Conservation (phyloP, 2,329 filamentous ascomycete species). For the Fusarium multiceps region DNA sequence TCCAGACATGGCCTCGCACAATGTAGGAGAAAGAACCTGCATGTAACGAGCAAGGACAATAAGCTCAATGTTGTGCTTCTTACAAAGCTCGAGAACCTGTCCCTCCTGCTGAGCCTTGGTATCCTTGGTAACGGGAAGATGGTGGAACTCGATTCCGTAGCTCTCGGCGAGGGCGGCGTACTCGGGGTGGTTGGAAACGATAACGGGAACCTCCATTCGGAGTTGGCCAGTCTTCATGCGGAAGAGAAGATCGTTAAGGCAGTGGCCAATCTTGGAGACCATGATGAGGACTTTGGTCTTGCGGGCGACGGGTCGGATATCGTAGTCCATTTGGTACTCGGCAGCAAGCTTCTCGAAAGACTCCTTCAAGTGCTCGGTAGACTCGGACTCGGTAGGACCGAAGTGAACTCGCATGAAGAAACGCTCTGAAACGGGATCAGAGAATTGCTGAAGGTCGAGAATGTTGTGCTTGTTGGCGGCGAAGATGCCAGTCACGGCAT, state of each 20-base stretch:
- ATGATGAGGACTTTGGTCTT: constrained; percentile 86
- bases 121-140: constrained; percentile 82
- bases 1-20: constrained; percentile 83
- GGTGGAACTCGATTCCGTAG: constrained; percentile 83
- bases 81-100: constrained; percentile 76
- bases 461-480: constrained; percentile 81
- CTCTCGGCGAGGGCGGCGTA: constrained; percentile 74
- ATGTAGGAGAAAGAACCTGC: constrained; percentile 81
- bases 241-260: constrained; percentile 85
- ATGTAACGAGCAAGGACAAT: constrained; percentile 87
- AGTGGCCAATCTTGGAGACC: constrained; percentile 91
- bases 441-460: constrained; percentile 86
- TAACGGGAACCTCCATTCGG: constrained; percentile 78
- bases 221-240: constrained; percentile 79
- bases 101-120: constrained; percentile 80
- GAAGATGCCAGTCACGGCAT: constrained; percentile 83
- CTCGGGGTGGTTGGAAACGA: constrained; percentile 86
- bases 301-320: constrained; percentile 73
- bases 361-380: constrained; percentile 62
- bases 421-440: constrained; percentile 75
- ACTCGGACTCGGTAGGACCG: constrained; percentile 64
- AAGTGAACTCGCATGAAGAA: constrained; percentile 95
- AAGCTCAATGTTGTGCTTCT: constrained; percentile 77
- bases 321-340: constrained; percentile 76
- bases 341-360: constrained; percentile 71